Evolutionary conservation across 176 grass and related monocot genomes (phyloP), one percentile per base, ranked within the genome.

Genomic region (Paspalum notatum): DNA sequence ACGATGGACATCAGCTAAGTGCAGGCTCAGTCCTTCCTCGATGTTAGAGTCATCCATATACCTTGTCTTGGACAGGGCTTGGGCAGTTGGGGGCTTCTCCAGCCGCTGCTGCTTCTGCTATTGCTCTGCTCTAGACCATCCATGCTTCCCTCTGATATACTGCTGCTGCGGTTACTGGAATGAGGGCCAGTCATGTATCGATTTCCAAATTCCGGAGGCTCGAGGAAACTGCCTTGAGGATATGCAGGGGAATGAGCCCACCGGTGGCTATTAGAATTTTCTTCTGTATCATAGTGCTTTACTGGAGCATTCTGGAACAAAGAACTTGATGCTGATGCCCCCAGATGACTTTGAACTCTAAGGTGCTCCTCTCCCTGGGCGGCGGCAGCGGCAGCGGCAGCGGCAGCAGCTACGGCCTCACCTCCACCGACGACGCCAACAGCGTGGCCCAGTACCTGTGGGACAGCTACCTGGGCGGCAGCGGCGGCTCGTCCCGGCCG

Each of bases 321-420:
- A 40, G n/a, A 71, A 61, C 85, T 95, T 67, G 92, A 95, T 60
- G 90, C 93, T 15, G 96, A 99, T 47, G 86, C 90, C 41, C 77
- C 93, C 75, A 99, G 47, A 59, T 87, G 88, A 71, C 86, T 95
- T 9, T 46, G 66, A 65, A 53, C 62, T 61, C 93, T 87, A 88
- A 85, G 87, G 89, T 97, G 38, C 74, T 97, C 73, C 88, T 97
- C 55, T 97, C 90, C 66, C 59, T 97, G 44, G 93, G 93, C 47
- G 93, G n/a, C n/a, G n/a, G n/a, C n/a, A n/a, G n/a, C n/a, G n/a
- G n/a, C n/a, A n/a, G n/a, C n/a, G n/a, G 90, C 47, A 61, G 0
- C 18, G 0, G 0, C 48, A 85, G 85, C 52, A 79, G 1, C n/a
- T 93, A 91, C 86, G 42, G 42, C 11, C 85, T 97, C 2, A 13